A percentile compares a stretch with the other conserved stretches of the same genome.
Conservation (phyloP, 78 protist species). For the Protostelium mycophagum region DNA sequence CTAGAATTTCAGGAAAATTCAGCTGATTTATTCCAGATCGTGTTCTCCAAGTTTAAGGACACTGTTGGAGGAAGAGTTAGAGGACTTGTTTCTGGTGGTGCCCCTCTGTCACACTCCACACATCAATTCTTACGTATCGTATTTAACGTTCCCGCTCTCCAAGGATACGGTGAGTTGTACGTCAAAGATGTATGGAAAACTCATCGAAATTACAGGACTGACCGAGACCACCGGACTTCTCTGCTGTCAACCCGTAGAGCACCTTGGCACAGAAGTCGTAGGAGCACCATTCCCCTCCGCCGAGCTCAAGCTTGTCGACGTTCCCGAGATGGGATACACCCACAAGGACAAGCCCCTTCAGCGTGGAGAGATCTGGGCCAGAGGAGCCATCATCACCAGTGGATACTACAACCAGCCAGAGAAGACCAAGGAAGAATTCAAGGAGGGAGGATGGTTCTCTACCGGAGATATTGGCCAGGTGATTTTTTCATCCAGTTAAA, state of each 20-base stretch:
- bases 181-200: neutral
- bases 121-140: slow-evolving; percentile 62
- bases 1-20: neutral
- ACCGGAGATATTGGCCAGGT: slow-evolving; percentile 95
- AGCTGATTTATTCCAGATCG: neutral
- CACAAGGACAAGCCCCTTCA: slow-evolving; percentile 35
- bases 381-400: slow-evolving; percentile 76
- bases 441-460: slow-evolving; percentile 90
- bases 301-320: slow-evolving; percentile 78
- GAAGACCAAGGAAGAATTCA: slow-evolving; percentile 77
- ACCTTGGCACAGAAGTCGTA: slow-evolving; percentile 41
- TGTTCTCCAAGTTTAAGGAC: slow-evolving; percentile 62
- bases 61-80: slow-evolving; percentile 86
- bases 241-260: slow-evolving; percentile 34
- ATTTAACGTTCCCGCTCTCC: slow-evolving; percentile 71
- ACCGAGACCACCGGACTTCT: slow-evolving; percentile 89
- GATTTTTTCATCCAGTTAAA: neutral
- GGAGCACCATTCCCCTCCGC: slow-evolving; percentile 62
- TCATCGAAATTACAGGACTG: slow-evolving; percentile 82
- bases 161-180: slow-evolving; percentile 88
- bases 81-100: slow-evolving; percentile 82
- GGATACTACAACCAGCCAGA: slow-evolving; percentile 90
- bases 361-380: slow-evolving; percentile 89
- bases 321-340: slow-evolving; percentile 86
- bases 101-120: slow-evolving; percentile 79